Conservation (phyloP, 805 yeast genomes). For the Deakozyma indianensis region DNA sequence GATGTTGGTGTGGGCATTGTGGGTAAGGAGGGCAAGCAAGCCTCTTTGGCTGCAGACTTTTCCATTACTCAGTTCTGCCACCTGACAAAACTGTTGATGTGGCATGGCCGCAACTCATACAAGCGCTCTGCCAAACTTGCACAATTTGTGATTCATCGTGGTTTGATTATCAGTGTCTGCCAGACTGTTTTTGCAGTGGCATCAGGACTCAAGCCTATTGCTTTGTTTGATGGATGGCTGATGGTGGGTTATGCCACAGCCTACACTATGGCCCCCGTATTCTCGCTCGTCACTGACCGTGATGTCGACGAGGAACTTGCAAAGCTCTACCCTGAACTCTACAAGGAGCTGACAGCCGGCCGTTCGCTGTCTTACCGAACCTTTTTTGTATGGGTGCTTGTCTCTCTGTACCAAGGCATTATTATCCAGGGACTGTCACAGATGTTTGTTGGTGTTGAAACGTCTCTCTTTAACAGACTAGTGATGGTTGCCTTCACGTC, state of each 20-base stretch:
- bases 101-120: constrained; percentile 98
- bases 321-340: constrained; percentile 83
- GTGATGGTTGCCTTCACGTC: constrained; percentile 81
- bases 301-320: constrained; percentile 87
- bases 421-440: constrained; percentile 78
- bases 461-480: constrained; percentile 46
- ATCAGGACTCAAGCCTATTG: constrained; percentile 83
- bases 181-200: constrained; percentile 87
- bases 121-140: constrained; percentile 90
- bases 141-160: constrained; percentile 94
- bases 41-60: constrained; percentile 93
- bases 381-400: constrained; percentile 80
- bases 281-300: constrained; percentile 76
- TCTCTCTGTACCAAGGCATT: constrained; percentile 83
- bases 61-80: constrained; percentile 86
- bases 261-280: constrained; percentile 97
- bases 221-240: constrained; percentile 87
- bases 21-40: constrained; percentile 97
- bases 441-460: constrained; percentile 46
- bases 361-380: constrained; percentile 73
- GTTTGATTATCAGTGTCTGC: constrained; percentile 81
- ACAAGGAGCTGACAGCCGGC: constrained; percentile 83
- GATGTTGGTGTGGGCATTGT: constrained; percentile 99
- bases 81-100: constrained; percentile 67
- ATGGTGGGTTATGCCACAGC: constrained; percentile 98